These are phyloP conservation scores for Monosporascus sp. DNA, from an alignment of 2,329 filamentous ascomycete genomes.

Conservation along the genomic window DNA sequence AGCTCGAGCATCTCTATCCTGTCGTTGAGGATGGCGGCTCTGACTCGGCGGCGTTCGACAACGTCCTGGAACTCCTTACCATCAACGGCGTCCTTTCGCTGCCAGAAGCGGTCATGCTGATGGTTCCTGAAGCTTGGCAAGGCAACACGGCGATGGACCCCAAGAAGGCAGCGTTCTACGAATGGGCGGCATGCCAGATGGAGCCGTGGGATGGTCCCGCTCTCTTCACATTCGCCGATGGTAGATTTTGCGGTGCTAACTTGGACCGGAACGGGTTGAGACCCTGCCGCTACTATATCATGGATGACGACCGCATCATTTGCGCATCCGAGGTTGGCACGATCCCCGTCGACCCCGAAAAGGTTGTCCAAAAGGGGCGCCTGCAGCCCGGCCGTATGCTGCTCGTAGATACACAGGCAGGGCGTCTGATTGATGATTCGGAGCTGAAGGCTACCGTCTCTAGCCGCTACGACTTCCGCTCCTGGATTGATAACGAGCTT, in stretches of 20 bases:
- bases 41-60: constrained; percentile 95
- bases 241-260: constrained; percentile 94
- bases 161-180: constrained; percentile 94
- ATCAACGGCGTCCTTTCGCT: constrained; percentile 95
- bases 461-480: constrained; percentile 79
- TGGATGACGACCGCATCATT: constrained; percentile 94
- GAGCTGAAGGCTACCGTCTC: constrained; percentile 88
- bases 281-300: constrained; percentile 94
- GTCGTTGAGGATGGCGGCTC: constrained; percentile 96
- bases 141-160: constrained; percentile 89
- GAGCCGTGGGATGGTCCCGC: constrained; percentile 97
- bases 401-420: constrained; percentile 81
- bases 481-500: constrained; percentile 83
- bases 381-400: constrained; percentile 95
- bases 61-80: constrained; percentile 86
- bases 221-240: constrained; percentile 94
- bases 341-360: constrained; percentile 84
- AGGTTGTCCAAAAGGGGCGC: constrained; percentile 86
- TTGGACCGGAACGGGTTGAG: constrained; percentile 92
- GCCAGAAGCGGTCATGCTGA: constrained; percentile 95
- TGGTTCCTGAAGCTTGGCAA: constrained; percentile 98
- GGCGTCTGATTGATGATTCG: constrained; percentile 88
- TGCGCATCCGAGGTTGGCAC: constrained; percentile 96
- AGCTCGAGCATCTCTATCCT: constrained; percentile 84
- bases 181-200: constrained; percentile 98